Base-by-base conservation (phyloP, 495 filamentous ascomycete genomes). In the Penicillium robsamsonii region DNA sequence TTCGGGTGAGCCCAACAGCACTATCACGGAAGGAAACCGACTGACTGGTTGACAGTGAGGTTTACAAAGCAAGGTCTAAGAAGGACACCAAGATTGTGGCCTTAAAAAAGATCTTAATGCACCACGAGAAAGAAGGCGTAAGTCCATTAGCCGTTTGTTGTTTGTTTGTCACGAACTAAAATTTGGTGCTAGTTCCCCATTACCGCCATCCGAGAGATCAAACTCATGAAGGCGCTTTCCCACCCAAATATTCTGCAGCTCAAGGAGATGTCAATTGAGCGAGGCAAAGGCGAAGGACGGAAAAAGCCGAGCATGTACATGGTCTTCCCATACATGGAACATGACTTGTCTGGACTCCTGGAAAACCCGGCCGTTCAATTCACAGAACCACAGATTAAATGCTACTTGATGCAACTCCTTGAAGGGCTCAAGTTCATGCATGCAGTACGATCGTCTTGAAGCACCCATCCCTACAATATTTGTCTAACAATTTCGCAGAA, bases 311-410 rank as follows among this genome's bases (percentile, higher is more conserved):
- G 90, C 68, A 89, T 97, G 80, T 97, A 96, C 69, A 99, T 99
- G 94, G 94, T 97, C 49, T 96, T 87, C 24, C 93, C 92, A 31
- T 99, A 97, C 68, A 96, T 97, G 93, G 94, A 97, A 63, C 94
- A 99, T 68, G 94, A 99, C 68, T 80, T 99, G 6, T 96, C 93
- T 17, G 94, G 94, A 51, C 82, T 99, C 13, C 82, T 99, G 58
- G 94, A 97, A 67, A 99, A 99, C 61, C 92, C 93, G 27, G 81
- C 83, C 5, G 92, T 97, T 50, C 81, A 83, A 13, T 91, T 99
- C 57, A 89, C 85, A 9, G 85, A 91, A 64, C 83, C 88, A 6
- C 92, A 97, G 69, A 96, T 97, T 66, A 99, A 99, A 71, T 97
- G 94, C 73, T 99, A 99, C 68, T 84, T 99, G 85, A 74, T 93